These are phyloP conservation scores for Xylaria curta DNA, from an alignment of 495 filamentous ascomycete species.

Conservation along the genomic window DNA sequence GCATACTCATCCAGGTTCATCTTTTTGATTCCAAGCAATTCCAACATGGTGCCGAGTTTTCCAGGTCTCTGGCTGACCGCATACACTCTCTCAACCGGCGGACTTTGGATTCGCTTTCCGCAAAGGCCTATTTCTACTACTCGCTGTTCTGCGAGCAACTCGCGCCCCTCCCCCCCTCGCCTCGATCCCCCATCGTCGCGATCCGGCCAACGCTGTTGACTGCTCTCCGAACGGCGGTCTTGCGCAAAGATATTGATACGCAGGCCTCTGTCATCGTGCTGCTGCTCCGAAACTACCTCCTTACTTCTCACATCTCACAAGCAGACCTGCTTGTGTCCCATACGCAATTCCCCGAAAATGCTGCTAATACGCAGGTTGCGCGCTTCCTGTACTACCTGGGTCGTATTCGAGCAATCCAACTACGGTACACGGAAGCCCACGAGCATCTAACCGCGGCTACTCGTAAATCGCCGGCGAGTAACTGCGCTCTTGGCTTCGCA, in stretches of 20 bases:
- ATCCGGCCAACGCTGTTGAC: conserved; percentile 87
- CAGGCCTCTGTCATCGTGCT: conserved; percentile 94
- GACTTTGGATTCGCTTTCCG: conserved; percentile 89
- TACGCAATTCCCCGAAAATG: conserved; percentile 89
- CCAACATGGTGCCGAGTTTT: conserved; percentile 82
- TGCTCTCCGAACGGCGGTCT: conserved; percentile 88
- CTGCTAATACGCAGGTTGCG: conserved; percentile 96
- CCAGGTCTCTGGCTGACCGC: conserved; percentile 76
- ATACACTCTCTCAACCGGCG: conserved; percentile 90
- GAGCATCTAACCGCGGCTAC: conserved; percentile 90
- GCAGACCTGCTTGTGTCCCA: conserved; percentile 94
- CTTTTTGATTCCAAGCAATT: conserved; percentile 83
- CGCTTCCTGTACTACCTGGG: conserved; percentile 96
- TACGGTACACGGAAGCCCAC: conserved; percentile 96
- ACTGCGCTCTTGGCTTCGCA: conserved; percentile 89
- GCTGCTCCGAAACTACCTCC: conserved; percentile 93
- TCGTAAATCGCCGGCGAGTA: conserved; percentile 89
- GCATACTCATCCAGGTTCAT: conserved; percentile 86
- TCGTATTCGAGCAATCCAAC: conserved; percentile 92
- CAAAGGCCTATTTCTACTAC: conserved; percentile 98
- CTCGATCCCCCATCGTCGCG: conserved; percentile 78
- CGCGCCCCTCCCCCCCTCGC: conserved; percentile 83
- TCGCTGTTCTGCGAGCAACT: conserved; percentile 91
- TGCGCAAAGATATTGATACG: conserved; percentile 94
- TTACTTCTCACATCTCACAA: conserved; percentile 95